A percentile compares a stretch with the other conserved stretches of the same genome.
Conservation (phyloP, 2,329 filamentous ascomycete species). For the Paramyrothecium sp. region DNA sequence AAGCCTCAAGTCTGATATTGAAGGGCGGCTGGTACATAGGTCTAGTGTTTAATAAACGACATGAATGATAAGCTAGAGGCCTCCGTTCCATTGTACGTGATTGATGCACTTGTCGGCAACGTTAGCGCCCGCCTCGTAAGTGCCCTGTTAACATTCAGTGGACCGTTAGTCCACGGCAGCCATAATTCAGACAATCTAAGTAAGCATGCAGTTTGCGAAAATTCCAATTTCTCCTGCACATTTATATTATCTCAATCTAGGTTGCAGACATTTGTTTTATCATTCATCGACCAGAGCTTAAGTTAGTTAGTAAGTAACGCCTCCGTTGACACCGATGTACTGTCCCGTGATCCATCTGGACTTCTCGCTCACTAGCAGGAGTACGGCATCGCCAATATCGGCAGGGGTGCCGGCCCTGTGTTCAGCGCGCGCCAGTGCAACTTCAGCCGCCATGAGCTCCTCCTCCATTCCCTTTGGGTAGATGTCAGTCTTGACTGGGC, state of each 20-base stretch:
- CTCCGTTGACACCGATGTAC: constrained; percentile 35
- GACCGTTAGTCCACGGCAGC: too few species aligned
- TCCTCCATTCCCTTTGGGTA: constrained; percentile 11
- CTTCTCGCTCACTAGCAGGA: constrained; percentile 35
- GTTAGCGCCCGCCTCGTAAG: too few species aligned
- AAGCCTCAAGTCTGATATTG: constrained; percentile 7
- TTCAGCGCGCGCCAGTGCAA: constrained; percentile 26
- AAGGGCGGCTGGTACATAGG: neutral
- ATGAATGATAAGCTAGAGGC: too few species aligned
- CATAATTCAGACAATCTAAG: too few species aligned
- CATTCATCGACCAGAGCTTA: too few species aligned
- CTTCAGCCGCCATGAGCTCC: constrained; percentile 15
- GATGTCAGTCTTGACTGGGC: constrained; percentile 34
- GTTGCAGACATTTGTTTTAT: too few species aligned
- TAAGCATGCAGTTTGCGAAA: too few species aligned
- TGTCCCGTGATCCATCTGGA: constrained; percentile 44
- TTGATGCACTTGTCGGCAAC: too few species aligned
- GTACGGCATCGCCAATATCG: constrained; percentile 41
- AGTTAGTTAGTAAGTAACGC: constrained; percentile 17
- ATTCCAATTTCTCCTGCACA: too few species aligned
- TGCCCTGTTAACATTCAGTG: too few species aligned
- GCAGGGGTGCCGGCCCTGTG: constrained; percentile 29
- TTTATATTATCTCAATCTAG: too few species aligned
- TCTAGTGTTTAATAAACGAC: neutral
- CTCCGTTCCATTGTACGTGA: too few species aligned